These are phyloP conservation scores for Monilinia aucupariae DNA, from an alignment of 2,329 filamentous ascomycete species.

Conservation along the genomic window DNA sequence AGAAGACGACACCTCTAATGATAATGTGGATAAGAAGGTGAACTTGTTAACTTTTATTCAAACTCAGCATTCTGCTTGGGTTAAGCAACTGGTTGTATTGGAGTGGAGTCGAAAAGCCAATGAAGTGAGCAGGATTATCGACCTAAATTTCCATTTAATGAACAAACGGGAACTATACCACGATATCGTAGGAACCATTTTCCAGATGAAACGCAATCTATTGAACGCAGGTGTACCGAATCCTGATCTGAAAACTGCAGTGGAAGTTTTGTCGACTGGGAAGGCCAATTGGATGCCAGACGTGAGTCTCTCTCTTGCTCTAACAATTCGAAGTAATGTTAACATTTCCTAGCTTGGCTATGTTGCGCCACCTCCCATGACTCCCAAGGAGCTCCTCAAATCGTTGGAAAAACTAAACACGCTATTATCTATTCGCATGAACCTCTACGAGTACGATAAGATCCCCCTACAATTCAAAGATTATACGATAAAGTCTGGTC, in stretches of 20 bases:
- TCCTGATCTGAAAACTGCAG: slow-evolving; percentile 83
- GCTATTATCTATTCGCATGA: slow-evolving; percentile 74
- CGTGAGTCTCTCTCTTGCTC: slow-evolving; percentile 43
- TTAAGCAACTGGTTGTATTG: slow-evolving; percentile 84
- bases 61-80: slow-evolving; percentile 77
- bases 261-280: slow-evolving; percentile 77
- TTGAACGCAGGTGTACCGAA: slow-evolving; percentile 72
- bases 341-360: slow-evolving; percentile 59
- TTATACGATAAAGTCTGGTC: slow-evolving; percentile 76
- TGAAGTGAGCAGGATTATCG: slow-evolving; percentile 81
- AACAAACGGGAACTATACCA: slow-evolving; percentile 57
- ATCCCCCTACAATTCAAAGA: slow-evolving; percentile 69
- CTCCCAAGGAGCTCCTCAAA: slow-evolving; percentile 64
- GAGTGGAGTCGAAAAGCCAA: slow-evolving; percentile 81
- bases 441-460: slow-evolving; percentile 72
- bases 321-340: slow-evolving; percentile 12
- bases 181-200: slow-evolving; percentile 55
- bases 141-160: slow-evolving; percentile 72
- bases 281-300: slow-evolving; percentile 75
- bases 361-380: slow-evolving; percentile 66
- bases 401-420: slow-evolving; percentile 80
- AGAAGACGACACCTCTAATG: slow-evolving; percentile 52
- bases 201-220: slow-evolving; percentile 68
- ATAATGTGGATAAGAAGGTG: slow-evolving; percentile 72
- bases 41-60: slow-evolving; percentile 72